A percentile compares a stretch with the other conserved stretches of the same genome.
phyloP scores from a whole-genome alignment of 2,329 filamentous ascomycete species.

The Aspergillus clavatus region DNA sequence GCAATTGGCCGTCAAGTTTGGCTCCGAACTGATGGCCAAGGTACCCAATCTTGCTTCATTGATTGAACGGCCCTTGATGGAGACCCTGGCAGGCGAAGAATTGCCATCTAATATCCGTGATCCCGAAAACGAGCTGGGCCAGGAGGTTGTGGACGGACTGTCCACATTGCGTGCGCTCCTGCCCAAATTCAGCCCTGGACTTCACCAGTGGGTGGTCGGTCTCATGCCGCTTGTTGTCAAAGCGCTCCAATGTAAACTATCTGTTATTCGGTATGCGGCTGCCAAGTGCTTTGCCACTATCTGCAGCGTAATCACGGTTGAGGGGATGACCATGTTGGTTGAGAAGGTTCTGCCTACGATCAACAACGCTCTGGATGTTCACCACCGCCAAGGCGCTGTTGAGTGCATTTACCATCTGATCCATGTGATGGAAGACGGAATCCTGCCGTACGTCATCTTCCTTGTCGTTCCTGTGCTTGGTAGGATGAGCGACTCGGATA shows the following conservation, averaged over 20 bases:
- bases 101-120: constrained; percentile 70
- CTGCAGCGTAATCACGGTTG: constrained; percentile 91
- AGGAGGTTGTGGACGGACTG: constrained; percentile 89
- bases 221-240: constrained; percentile 82
- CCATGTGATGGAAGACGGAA: constrained; percentile 94
- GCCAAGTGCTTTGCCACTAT: constrained; percentile 96
- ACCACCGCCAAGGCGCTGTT: constrained; percentile 86
- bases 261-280: constrained; percentile 91
- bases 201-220: constrained; percentile 75
- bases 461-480: constrained; percentile 94
- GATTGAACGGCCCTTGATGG: constrained; percentile 74
- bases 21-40: constrained; percentile 68
- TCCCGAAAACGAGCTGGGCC: constrained; percentile 70
- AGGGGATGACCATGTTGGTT: constrained; percentile 93
- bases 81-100: constrained; percentile 62
- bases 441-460: constrained; percentile 97
- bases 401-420: constrained; percentile 97
- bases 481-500: constrained; percentile 97
- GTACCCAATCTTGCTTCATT: constrained; percentile 76
- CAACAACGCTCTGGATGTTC: constrained; percentile 81
- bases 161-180: constrained; percentile 87
- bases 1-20: constrained; percentile 76
- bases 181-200: constrained; percentile 73
- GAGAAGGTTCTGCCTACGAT: constrained; percentile 90
- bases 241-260: constrained; percentile 79